Conservation (phyloP, 1,284 basidiomycete species). For the Sanguinoderma infundibulare region DNA sequence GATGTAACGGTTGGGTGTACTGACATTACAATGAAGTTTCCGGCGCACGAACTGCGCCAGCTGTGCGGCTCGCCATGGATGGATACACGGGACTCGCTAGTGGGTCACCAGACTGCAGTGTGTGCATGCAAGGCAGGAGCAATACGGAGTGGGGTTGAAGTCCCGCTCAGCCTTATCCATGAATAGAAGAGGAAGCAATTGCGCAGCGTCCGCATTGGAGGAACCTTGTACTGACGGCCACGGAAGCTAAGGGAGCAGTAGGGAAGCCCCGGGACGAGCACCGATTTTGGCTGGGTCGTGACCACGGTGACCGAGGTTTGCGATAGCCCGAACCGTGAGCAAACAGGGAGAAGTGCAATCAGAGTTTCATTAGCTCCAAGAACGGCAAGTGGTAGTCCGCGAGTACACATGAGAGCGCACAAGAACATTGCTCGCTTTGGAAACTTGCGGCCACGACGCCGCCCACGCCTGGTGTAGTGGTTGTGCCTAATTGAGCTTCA, state of each 20-base stretch:
- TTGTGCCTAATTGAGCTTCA: background rate
- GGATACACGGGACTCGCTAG: too few relatives aligned
- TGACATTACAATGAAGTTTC: too few relatives aligned
- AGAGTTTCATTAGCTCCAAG: slow-evolving; percentile 25
- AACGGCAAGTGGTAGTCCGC: slow-evolving; percentile 11
- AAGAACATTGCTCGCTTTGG: background rate
- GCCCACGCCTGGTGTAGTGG: background rate
- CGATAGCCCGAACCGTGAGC: slow-evolving; percentile 16
- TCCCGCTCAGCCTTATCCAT: background rate
- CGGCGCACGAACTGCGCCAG: background rate
- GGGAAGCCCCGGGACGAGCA: slow-evolving; percentile 5
- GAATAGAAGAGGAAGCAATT: background rate
- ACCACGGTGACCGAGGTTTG: slow-evolving; percentile 24
- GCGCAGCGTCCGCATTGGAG: background rate
- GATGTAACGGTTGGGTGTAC: background rate
- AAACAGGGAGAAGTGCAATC: slow-evolving; percentile 9
- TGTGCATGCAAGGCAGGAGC: background rate
- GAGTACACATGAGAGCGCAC: slow-evolving; percentile 9
- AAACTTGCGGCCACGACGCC: background rate
- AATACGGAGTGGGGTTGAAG: background rate
- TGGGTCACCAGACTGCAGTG: background rate
- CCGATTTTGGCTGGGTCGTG: slow-evolving; percentile 5
- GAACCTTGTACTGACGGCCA: background rate
- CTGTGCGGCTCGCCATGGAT: background rate
- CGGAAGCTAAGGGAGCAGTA: background rate